These are phyloP conservation scores for Acacia acuminata DNA, from an alignment of 306 rosid species.

Conservation along the genomic window DNA sequence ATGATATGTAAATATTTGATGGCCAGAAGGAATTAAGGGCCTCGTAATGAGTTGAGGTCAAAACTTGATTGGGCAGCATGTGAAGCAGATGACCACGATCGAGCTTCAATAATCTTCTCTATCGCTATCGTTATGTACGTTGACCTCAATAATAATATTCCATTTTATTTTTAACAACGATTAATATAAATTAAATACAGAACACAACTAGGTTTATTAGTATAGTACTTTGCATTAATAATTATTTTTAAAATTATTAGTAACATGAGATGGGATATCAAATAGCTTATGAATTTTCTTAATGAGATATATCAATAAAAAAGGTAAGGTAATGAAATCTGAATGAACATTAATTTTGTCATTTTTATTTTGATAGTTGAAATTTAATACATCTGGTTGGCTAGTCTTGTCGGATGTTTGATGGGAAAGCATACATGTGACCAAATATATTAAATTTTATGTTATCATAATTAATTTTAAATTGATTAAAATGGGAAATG, in stretches of 20 bases:
- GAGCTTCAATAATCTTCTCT: neutral
- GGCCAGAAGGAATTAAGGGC: neutral
- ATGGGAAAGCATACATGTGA: constrained; percentile 27
- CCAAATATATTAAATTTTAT: neutral
- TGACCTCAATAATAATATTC: no score
- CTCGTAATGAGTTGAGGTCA: neutral
- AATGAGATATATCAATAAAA: neutral
- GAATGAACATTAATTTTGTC: constrained; percentile 17
- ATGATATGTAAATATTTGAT: neutral
- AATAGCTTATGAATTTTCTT: neutral
- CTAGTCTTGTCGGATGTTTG: constrained; percentile 39
- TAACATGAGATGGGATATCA: neutral
- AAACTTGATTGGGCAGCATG: neutral
- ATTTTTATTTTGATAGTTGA: constrained; percentile 26
- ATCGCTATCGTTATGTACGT: no score
- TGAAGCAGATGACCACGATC: neutral
- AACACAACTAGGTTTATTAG: neutral
- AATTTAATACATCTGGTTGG: constrained; percentile 40
- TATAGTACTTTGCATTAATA: neutral
- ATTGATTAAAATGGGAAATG: neutral
- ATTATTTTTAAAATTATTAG: neutral
- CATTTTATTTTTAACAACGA: no score
- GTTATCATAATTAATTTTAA: neutral
- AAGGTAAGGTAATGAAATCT: neutral
- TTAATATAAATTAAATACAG: neutral